Conservation (phyloP, 495 filamentous ascomycete species). For the Penicillium bialowiezense region DNA sequence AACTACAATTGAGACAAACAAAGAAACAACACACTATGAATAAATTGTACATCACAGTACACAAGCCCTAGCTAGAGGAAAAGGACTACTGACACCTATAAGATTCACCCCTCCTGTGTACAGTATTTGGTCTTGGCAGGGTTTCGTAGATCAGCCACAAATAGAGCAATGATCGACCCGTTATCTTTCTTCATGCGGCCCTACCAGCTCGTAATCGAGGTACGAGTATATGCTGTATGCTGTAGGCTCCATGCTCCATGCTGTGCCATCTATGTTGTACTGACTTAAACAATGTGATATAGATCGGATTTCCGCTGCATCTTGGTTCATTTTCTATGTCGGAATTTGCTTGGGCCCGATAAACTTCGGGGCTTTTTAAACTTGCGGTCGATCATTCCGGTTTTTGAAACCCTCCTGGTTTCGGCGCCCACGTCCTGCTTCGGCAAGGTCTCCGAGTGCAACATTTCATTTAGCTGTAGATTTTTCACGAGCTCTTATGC, state of each 20-base stretch:
- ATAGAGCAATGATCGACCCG: constrained; percentile 7
- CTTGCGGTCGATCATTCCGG: constrained; percentile 5
- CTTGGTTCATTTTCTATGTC: too few species aligned
- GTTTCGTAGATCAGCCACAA: constrained; percentile 8
- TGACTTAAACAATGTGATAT: too few species aligned
- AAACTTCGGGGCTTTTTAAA: constrained; percentile 1
- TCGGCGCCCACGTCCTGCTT: not conserved
- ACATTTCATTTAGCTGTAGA: not conserved
- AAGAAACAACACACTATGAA: too few species aligned
- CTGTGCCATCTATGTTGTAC: too few species aligned
- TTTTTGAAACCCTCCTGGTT: constrained; percentile 4
- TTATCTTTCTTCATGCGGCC: constrained; percentile 4
- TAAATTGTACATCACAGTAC: too few species aligned
- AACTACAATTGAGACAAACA: too few species aligned
- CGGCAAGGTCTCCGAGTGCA: constrained; percentile 2
- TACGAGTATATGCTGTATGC: too few species aligned
- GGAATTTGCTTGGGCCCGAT: constrained; percentile 2
- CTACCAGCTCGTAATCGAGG: not conserved
- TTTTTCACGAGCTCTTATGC: not conserved
- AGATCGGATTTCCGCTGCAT: too few species aligned
- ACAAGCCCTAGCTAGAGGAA: too few species aligned
- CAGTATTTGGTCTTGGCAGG: constrained; percentile 9
- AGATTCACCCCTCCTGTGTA: constrained; percentile 13
- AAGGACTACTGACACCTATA: constrained; percentile 5
- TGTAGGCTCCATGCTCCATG: too few species aligned